These are phyloP conservation scores for Nemania bipapillata DNA, from an alignment of 2,329 filamentous ascomycete species.

Conservation along the genomic window DNA sequence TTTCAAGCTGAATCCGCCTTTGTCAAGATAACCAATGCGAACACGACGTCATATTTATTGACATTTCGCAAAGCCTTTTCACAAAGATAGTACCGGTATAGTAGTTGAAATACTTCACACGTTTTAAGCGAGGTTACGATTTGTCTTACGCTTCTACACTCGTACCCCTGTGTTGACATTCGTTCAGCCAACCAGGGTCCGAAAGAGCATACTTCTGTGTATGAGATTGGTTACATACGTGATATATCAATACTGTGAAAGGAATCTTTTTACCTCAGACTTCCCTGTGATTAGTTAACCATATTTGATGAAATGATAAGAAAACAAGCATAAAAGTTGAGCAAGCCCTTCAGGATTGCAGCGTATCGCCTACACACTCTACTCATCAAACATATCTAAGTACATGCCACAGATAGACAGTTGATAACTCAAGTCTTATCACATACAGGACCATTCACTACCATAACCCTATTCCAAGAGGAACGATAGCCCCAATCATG, in stretches of 20 bases:
- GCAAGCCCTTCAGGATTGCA: neutral
- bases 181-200: neutral
- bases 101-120: neutral
- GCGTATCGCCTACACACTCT: neutral
- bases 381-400: neutral
- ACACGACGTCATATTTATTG: neutral
- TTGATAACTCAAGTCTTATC: too few species aligned
- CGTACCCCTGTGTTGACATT: neutral
- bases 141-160: neutral
- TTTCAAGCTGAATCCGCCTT: neutral
- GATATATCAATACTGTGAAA: conserved; percentile 10
- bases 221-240: neutral
- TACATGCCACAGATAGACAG: neutral
- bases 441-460: too few species aligned
- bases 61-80: neutral
- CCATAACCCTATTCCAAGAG: neutral
- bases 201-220: neutral
- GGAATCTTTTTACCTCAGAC: neutral
- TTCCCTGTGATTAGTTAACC: neutral
- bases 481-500: neutral
- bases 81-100: neutral
- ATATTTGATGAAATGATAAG: neutral
- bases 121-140: neutral
- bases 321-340: neutral
- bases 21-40: neutral